Evolutionary conservation across 169 alveolate species (phyloP), one percentile per base, ranked within the genome.

Genomic region (Theileria parva): DNA sequence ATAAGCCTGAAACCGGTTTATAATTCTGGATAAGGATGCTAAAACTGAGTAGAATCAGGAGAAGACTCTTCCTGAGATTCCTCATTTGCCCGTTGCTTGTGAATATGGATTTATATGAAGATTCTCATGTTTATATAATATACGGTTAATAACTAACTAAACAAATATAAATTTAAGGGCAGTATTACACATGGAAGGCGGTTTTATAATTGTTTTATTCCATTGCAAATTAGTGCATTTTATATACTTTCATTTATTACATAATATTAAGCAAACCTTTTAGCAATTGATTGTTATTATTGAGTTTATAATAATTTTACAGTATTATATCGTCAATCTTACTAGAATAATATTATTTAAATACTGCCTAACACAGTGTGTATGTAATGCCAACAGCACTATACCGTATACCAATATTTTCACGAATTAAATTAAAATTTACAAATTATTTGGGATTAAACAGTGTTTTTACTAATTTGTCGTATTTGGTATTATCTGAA

Each of bases 191-290:
- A n/a, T 13, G 69, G 69, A 61, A 61, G 69, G 69, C 69, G 5
- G 27, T 19, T 61, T 27, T 25, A 13, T 27, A 23, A 23, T n/a
- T 27, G 39, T 34, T 61, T n/a, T 13, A 23, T 9, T 61, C 69
- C 25, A 61, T 61, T 61, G 69, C 69, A 61, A 9, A 61, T 25
- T 34, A 61, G 69, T 61, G 69, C 69, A 61, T 61, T 55, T 61
- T 61, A 23, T 34, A n/a, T 61, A 13, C 34, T 61, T 27, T 21
- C 13, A 12, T n/a, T 3, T n/a, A 34, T 61, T 23, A 25, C 39
- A n/a, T n/a, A 34, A 12, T n/a, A 25, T 61, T 13, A 61, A 61
- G n/a, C 23, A 11, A 11, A 8, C 25, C 23, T 12, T 61, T n/a
- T 12, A 57, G 9, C 9, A 57, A 57, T 57, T n/a, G 69, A 12